These are phyloP conservation scores for Sugiyamaella novakii DNA, from an alignment of 1,139 yeast species.

Conservation along the genomic window DNA sequence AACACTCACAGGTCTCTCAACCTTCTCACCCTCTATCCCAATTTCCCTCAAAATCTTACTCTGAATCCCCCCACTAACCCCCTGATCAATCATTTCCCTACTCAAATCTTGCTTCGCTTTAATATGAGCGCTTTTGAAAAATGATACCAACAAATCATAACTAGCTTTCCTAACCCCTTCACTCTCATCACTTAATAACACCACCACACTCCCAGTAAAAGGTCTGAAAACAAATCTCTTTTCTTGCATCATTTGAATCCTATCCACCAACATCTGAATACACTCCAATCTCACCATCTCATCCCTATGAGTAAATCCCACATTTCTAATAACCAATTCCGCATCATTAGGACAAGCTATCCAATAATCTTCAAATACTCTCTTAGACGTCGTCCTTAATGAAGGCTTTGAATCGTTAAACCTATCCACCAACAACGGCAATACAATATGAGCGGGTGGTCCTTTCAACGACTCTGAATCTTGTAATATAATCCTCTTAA, in stretches of 20 bases:
- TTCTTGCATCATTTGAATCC: conserved; percentile 45
- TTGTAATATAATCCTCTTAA: conserved; percentile 76
- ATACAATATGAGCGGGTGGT: conserved; percentile 53
- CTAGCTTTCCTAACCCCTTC: conserved; percentile 43
- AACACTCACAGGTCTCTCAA: background rate
- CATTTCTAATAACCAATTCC: conserved; percentile 51
- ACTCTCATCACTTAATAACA: conserved; percentile 43
- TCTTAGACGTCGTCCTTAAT: conserved; percentile 53
- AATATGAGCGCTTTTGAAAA: conserved; percentile 48
- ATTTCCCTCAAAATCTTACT: conserved; percentile 24
- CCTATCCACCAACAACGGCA: conserved; percentile 60
- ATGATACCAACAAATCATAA: conserved; percentile 43
- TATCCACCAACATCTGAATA: conserved; percentile 42
- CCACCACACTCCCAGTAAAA: conserved; percentile 48
- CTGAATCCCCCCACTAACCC: conserved; percentile 13
- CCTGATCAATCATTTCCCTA: conserved; percentile 45
- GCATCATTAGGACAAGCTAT: conserved; percentile 59
- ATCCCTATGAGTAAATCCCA: conserved; percentile 54
- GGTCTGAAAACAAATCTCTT: conserved; percentile 48
- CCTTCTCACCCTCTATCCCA: conserved; percentile 22
- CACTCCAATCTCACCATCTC: conserved; percentile 50
- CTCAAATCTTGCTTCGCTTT: conserved; percentile 53
- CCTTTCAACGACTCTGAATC: conserved; percentile 57
- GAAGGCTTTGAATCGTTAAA: conserved; percentile 53
- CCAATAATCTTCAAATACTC: conserved; percentile 69